Base-by-base conservation (phyloP, 2,329 filamentous ascomycete species). In the Davidsoniella eucalypti region DNA sequence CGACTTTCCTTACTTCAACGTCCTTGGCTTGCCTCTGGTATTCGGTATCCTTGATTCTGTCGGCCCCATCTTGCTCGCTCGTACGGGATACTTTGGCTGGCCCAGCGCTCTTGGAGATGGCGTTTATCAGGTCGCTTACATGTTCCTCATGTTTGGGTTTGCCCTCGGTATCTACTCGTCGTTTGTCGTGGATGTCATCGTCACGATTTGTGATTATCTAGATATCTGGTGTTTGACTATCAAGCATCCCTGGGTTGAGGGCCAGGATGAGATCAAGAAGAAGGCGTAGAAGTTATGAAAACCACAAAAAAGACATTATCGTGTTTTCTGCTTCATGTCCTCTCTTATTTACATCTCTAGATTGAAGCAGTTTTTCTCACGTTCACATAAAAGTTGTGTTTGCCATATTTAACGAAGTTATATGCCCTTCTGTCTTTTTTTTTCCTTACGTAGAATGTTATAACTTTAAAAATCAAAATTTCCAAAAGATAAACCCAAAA, bases 141-240 rank as follows among this genome's bases (percentile, higher is more conserved):
- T 94, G 62, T 96, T 94, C 65, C 75, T 80, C 61, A 90, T 88
- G 68, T 68, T 96, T 21, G 92, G 92, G 21, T 68, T 86, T 53
- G 84, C 83, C 0, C 64, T 94, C 44, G 92, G 92, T 33, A 80
- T 96, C n/a, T 95, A 98, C 67, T 88, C 87, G 54, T 94, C 87
- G 64, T 98, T 98, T 63, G 87, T 96, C 51, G 84, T 94, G 29
- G 92, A 96, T 63, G 88, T 96, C 51, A 95, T 98, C 57, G 87
- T 92, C 53, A 93, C 87, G 26, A 96, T 98, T 58, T 98, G 92
- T 67, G 92, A 98, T 64, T 94, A 94, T 63, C 73, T 96, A 54
- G 92, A 98, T 63, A 98, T 98, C 57, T 96, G 87, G 87, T 98
- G 92, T 63, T 70, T 98, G 63, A 94, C 85, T 1, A 98, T 98